Base-by-base conservation (phyloP, 768 basidiomycete genomes). In the Mycena latifolia region DNA sequence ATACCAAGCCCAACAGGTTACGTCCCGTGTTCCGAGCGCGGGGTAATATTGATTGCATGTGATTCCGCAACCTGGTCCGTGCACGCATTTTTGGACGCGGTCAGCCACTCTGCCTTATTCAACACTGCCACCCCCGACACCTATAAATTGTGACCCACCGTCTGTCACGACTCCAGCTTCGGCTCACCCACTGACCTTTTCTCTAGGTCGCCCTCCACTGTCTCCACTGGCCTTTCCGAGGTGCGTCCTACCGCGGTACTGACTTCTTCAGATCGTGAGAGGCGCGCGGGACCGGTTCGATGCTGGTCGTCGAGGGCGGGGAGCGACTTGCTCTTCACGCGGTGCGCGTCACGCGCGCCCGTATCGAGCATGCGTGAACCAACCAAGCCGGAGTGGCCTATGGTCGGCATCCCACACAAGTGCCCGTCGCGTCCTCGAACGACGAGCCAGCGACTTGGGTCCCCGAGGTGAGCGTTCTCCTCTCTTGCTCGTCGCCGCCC, bases 271-370 rank as follows among this genome's bases (percentile, higher is more conserved):
- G 50, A 52, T 52, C 50, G 50, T 52, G 28, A n/a, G 28, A 33
- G 50, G 29, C 50, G 50, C 29, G 31, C 29, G 31, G 50, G 50
- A 52, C 50, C n/a, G 50, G 50, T 52, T n/a, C 22, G 31, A 22
- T 33, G 31, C 31, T 52, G n/a, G 25, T 24, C 46, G 25, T 47
- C 46, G 46, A 31, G 31, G 50, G 50, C 27, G 50, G 27, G 8
- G 17, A 29, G 50, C 29, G 41, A 43, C 28, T 33, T 65, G 54
- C 2, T 29, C 50, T 22, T 52, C 15, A 11, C 18, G 7, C 29
- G 28, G 2, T 5, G n/a, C 22, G 18, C 10, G 25, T 17, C 17
- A 50, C 3, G 31, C 10, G 29, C 50, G 4, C 27, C 6, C 5
- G 46, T 14, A 25, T 29, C 50, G 50, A 52, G 14, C 22, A 31